Evolutionary conservation across 371 early-diverging fungal genomes (phyloP).

Genomic region (Circinella minor): DNA sequence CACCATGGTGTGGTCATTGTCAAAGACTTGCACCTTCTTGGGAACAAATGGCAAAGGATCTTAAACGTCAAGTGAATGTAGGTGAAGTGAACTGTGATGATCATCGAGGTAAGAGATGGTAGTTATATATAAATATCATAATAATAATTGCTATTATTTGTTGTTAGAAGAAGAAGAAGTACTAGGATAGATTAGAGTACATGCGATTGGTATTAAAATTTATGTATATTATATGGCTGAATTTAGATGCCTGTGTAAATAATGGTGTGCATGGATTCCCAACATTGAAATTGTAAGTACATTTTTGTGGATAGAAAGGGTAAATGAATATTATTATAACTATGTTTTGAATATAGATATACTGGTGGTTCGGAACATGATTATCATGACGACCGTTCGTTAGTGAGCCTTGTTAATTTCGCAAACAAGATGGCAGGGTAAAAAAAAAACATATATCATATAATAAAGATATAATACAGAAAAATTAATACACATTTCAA

Average conservation of each 20-base stretch:
- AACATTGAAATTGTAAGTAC: constrained; percentile 70
- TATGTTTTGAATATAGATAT: constrained; percentile 12
- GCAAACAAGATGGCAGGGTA: constrained; percentile 44
- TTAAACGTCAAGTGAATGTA: constrained; percentile 77
- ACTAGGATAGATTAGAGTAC: too few relatives aligned
- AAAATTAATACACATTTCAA: not conserved
- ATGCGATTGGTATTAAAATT: not conserved
- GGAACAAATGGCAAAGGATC: constrained; percentile 65
- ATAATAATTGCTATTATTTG: too few relatives aligned
- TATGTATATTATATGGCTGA: not conserved
- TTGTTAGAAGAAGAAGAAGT: too few relatives aligned
- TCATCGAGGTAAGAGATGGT: constrained; percentile 41
- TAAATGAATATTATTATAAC: not conserved
- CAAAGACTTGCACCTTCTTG: constrained; percentile 80
- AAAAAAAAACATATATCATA: not conserved
- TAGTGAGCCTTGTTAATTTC: constrained; percentile 55
- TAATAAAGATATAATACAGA: too few relatives aligned
- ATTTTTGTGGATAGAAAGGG: not conserved
- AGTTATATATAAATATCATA: too few relatives aligned
- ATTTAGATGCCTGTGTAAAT: constrained; percentile 53
- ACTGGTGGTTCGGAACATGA: constrained; percentile 44
- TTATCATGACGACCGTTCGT: constrained; percentile 59
- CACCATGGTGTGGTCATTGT: constrained; percentile 92
- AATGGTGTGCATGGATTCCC: constrained; percentile 81
- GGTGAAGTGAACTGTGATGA: constrained; percentile 85